A percentile compares a stretch with the other conserved stretches of the same genome.
Conservation (phyloP, 225 moss, liverwort and hornwort species). For the Bryoerythrophyllum caledonicum region DNA sequence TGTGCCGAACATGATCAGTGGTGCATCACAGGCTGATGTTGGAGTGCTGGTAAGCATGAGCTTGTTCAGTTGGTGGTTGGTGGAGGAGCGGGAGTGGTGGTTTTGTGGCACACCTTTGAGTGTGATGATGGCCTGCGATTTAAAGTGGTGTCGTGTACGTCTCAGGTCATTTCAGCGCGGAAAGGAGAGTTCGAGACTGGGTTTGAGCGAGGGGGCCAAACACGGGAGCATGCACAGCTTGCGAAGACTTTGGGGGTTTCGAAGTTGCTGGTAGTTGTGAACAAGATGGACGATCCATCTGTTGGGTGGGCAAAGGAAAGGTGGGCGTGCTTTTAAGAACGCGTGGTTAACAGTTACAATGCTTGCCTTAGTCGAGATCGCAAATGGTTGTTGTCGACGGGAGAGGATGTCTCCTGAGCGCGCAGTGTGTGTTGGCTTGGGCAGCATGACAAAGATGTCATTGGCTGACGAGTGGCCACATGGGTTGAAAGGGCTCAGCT, state of each 20-base stretch:
- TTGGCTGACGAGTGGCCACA: background rate
- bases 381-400: background rate
- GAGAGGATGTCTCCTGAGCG: background rate
- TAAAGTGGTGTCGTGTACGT: background rate
- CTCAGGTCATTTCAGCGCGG: slow-evolving; percentile 88
- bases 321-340: slow-evolving; percentile 12
- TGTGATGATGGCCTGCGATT: background rate
- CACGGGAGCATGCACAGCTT: slow-evolving; percentile 97
- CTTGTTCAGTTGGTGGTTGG: background rate
- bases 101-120: background rate
- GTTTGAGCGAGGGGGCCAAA: slow-evolving; percentile 98
- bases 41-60: slow-evolving; percentile 79
- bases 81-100: background rate
- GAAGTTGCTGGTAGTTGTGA: slow-evolving; percentile 92
- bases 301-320: slow-evolving; percentile 89
- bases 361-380: background rate
- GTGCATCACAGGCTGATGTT: slow-evolving; percentile 97
- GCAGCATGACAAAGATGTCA: background rate
- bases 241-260: slow-evolving; percentile 97
- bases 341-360: background rate
- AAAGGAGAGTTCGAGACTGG: slow-evolving; percentile 99
- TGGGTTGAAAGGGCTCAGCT: background rate
- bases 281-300: slow-evolving; percentile 98
- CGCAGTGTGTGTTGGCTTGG: background rate
- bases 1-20: slow-evolving; percentile 99